Percentiles rank a stretch among this genome's conserved stretches.
Conservation (phyloP, 768 basidiomycete species). For the Rossbeevera mucosa region DNA sequence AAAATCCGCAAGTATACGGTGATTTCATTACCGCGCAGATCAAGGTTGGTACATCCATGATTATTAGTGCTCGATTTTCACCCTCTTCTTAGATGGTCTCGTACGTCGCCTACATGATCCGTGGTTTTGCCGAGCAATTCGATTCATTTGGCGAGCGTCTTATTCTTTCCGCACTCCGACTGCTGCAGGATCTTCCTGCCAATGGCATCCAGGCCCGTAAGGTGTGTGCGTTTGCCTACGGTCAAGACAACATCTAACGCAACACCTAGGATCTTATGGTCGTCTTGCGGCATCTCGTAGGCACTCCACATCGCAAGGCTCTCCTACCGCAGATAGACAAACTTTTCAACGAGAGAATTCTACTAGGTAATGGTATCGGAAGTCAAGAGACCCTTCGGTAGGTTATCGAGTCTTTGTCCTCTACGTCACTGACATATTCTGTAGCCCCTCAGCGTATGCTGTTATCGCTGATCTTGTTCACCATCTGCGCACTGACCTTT, state of each 20-base stretch:
- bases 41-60: slow-evolving; percentile 50
- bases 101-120: slow-evolving; percentile 85
- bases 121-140: slow-evolving; percentile 58
- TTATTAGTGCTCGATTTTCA: slow-evolving; percentile 1
- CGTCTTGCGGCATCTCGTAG: slow-evolving; percentile 85
- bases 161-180: slow-evolving; percentile 73
- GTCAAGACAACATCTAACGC: background rate
- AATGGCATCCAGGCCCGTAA: slow-evolving; percentile 79
- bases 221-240: slow-evolving; percentile 36
- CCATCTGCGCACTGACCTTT: slow-evolving; percentile 81
- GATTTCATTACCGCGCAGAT: slow-evolving; percentile 88
- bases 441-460: slow-evolving; percentile 74
- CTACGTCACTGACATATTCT: slow-evolving; percentile 4
- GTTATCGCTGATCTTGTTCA: slow-evolving; percentile 92
- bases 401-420: slow-evolving; percentile 10
- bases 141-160: slow-evolving; percentile 77
- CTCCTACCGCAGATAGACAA: slow-evolving; percentile 83
- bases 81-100: slow-evolving; percentile 66
- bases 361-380: slow-evolving; percentile 80
- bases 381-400: slow-evolving; percentile 83
- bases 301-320: slow-evolving; percentile 69
- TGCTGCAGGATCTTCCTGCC: slow-evolving; percentile 90
- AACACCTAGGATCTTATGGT: slow-evolving; percentile 77
- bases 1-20: slow-evolving; percentile 66
- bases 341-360: slow-evolving; percentile 83